Base-by-base conservation (phyloP, 2,329 filamentous ascomycete genomes). In the Aquanectria penicillioides region DNA sequence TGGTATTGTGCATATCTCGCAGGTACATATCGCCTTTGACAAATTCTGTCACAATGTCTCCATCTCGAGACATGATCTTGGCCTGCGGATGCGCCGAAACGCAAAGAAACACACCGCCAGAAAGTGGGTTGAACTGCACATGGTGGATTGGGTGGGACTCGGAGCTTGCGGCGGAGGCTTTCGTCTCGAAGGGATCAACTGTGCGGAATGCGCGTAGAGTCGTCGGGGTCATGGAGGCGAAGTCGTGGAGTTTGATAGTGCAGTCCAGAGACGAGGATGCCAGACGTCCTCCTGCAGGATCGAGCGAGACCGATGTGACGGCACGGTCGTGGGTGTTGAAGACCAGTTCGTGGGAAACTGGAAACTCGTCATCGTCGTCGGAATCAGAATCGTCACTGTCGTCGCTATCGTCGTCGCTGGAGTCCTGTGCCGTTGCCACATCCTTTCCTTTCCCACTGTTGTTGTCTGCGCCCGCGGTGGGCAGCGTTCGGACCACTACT, bases 21-120 rank as follows among this genome's bases (percentile, higher is more conserved):
- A 99, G 79, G 71, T 99, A 99, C 94, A 98, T 98, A 74, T 99
- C 95, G 40, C 95, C 95, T 78, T 99, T 99, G 67, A 93, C 90
- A 65, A 97, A 98, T 71, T 97, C 93, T 1, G 90, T 89, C 44
- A 96, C 69, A 7, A 91, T 83, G 38, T 96, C 92, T 33, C 95
- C 95, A 78, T 99, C 94, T 70, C 95, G 88, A 68, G 87, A 92
- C 74, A 98, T 83, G 20, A 99, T 88, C 74, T 93, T 94, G 11
- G 94, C 92, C 74, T 98, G 94, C 2, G 94, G 89, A 34, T 94
- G 92, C 6, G 94, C 93, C 7, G 93, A 91, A 38, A 98, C 83
- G 67, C 95, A 96, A 28, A 99, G 86, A 59, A 99, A 88, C 60
- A 91, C 87, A 62, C 88, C 85, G 9, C 93, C 92, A 2, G 92